Conservation (phyloP, 805 yeast genomes). For the Torulaspora maleeae region DNA sequence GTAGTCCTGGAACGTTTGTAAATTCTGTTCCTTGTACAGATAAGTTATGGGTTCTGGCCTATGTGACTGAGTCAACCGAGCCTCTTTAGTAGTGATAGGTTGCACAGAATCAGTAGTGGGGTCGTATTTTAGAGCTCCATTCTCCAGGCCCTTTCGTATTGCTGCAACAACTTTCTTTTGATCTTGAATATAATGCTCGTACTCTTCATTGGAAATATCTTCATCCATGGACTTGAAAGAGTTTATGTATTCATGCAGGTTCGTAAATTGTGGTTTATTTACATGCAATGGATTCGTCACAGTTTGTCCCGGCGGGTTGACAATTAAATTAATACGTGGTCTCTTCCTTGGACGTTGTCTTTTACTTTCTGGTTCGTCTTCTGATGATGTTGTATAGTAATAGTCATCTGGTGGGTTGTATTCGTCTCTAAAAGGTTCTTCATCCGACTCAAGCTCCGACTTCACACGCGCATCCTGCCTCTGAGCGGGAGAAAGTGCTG, state of each 20-base stretch:
- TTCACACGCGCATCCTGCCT: not conserved
- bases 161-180: constrained; percentile 45
- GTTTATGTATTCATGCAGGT: constrained; percentile 43
- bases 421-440: constrained; percentile 2
- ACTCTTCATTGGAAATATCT: constrained; percentile 58
- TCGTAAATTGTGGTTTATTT: constrained; percentile 41
- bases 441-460: not conserved
- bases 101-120: constrained; percentile 38
- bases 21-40: constrained; percentile 35
- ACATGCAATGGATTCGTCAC: constrained; percentile 60
- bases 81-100: constrained; percentile 42
- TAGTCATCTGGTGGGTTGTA: constrained; percentile 13
- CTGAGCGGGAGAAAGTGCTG: not conserved
- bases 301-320: constrained; percentile 42
- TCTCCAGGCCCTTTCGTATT: constrained; percentile 46
- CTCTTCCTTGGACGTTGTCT: constrained; percentile 15
- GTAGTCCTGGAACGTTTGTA: constrained; percentile 63
- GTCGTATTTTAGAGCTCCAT: constrained; percentile 44
- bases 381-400: constrained; percentile 33
- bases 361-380: constrained; percentile 26
- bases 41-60: constrained; percentile 45
- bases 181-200: constrained; percentile 47
- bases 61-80: constrained; percentile 37
- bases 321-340: constrained; percentile 34
- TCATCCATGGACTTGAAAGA: constrained; percentile 60